Percentiles rank a stretch among this genome's conserved stretches.
Conservation (phyloP, 768 basidiomycete species). For the Hebeloma cylindrosporum region DNA sequence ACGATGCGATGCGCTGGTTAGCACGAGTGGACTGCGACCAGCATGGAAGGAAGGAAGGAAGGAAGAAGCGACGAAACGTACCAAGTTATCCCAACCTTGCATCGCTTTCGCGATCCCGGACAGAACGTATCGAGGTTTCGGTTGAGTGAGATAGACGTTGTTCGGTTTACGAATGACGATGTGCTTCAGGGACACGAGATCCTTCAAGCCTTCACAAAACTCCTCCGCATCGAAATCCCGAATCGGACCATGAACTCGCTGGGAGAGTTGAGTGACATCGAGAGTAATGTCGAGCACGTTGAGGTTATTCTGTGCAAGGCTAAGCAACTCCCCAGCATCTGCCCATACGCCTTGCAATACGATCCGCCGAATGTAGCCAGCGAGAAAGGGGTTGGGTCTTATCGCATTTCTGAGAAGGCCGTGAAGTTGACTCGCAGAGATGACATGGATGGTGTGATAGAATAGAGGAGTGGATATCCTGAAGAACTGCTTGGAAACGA, state of each 20-base stretch:
- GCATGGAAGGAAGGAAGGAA: conserved; percentile 1
- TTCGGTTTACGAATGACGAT: conserved; percentile 53
- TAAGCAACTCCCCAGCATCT: conserved; percentile 40
- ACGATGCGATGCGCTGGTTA: neutral
- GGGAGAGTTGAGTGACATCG: conserved; percentile 30
- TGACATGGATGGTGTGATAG: conserved; percentile 52
- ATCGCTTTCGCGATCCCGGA: conserved; percentile 46
- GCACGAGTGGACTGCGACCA: too few species aligned
- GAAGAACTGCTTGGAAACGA: conserved; percentile 50
- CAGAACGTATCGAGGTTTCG: conserved; percentile 45
- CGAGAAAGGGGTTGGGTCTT: conserved; percentile 35
- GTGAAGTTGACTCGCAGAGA: conserved; percentile 37
- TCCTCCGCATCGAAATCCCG: conserved; percentile 30
- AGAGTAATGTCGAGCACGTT: conserved; percentile 38
- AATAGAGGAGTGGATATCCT: conserved; percentile 59
- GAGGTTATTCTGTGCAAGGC: conserved; percentile 22
- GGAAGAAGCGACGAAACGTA: conserved; percentile 31
- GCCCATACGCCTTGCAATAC: conserved; percentile 41
- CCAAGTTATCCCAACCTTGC: conserved; percentile 43
- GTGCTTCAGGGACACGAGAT: conserved; percentile 38
- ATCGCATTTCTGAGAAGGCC: conserved; percentile 41
- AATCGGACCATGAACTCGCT: conserved; percentile 6
- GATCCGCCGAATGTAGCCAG: conserved; percentile 40
- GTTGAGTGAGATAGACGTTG: conserved; percentile 55
- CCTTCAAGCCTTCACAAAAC: conserved; percentile 43